Evolutionary conservation across 176 grass and related monocot genomes (phyloP).

Genomic region (Tillandsia fasciculata): DNA sequence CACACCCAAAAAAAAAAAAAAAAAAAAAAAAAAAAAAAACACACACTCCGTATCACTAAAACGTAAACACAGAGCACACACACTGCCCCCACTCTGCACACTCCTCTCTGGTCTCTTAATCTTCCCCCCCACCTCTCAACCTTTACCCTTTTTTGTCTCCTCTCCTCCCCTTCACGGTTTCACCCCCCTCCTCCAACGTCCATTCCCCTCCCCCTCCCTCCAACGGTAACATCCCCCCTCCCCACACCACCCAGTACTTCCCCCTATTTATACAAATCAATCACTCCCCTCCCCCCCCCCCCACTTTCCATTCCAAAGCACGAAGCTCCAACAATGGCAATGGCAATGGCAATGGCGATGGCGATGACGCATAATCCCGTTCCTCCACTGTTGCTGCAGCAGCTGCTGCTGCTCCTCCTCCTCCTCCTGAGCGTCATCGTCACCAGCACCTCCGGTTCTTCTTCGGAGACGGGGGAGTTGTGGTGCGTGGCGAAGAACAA

Average conservation of each 20-base stretch:
- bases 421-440: background rate
- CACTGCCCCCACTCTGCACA: background rate
- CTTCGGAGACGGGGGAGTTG: conserved; percentile 21
- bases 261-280: background rate
- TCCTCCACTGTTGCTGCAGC: background rate
- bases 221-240: conserved; percentile 31
- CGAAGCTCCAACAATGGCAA: too few relatives aligned
- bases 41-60: too few relatives aligned
- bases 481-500: conserved; percentile 89
- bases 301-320: background rate
- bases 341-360: too few relatives aligned
- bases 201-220: background rate
- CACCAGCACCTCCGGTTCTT: background rate
- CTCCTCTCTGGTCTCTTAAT: background rate
- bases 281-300: background rate
- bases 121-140: background rate
- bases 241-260: background rate
- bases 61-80: background rate
- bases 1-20: too few relatives aligned
- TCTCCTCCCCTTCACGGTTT: background rate
- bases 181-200: background rate
- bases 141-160: background rate
- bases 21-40: too few relatives aligned
- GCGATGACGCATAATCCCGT: background rate
- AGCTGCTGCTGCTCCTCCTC: background rate